Evolutionary conservation across 208 protist genomes (phyloP), one percentile per base, ranked within the genome.

Genomic region (Lotmaria passim): DNA sequence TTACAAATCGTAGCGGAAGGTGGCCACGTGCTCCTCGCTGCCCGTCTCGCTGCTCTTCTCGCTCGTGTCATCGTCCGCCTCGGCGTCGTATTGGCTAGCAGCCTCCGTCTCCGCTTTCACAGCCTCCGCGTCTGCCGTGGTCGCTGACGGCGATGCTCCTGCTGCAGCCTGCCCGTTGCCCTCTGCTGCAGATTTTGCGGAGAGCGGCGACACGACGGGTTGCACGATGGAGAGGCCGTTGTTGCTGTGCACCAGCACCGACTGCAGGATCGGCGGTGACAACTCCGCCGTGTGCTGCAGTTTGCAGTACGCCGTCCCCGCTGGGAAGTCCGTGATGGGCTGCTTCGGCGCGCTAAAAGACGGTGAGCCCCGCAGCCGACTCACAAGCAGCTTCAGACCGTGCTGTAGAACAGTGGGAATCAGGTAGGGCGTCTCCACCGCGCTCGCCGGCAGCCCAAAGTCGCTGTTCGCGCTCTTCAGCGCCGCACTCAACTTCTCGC

Each of bases 381-480:
- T 23, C 26, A 88, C 55, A 8, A 90, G 51, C 56, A 79, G 56
- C 39, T 64, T 69, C 41, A 93, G 31, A 7, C 70, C 78, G 23
- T 78, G 76, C 19, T 87, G 85, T 23, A 93, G 76, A 30, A 91
- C 75, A 1, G 47, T 69, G 7, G 80, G 72, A 30, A 93, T 69
- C 19, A 86, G 58, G 15, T 87, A 64, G 0, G 81, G 82, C 17
- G 72, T 78, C 26, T 66, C 8, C 28, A 74, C 47, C 23, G 84
- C 38, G 24, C 65, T 61, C 2, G 68, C 61, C 0, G 85, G 88
- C 53, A 93, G 80, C 11, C 88, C 88, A 85, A 93, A 93, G 77
- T 93, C 83, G 41, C 71, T 84, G 44, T 68, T 68, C n/a, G 62
- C 61, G 14, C 52, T 55, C 10, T 38, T 48, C 33, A 89, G 73